These are phyloP conservation scores for Dacryopinax primogenitus DNA, from an alignment of 768 basidiomycete species.

Conservation along the genomic window DNA sequence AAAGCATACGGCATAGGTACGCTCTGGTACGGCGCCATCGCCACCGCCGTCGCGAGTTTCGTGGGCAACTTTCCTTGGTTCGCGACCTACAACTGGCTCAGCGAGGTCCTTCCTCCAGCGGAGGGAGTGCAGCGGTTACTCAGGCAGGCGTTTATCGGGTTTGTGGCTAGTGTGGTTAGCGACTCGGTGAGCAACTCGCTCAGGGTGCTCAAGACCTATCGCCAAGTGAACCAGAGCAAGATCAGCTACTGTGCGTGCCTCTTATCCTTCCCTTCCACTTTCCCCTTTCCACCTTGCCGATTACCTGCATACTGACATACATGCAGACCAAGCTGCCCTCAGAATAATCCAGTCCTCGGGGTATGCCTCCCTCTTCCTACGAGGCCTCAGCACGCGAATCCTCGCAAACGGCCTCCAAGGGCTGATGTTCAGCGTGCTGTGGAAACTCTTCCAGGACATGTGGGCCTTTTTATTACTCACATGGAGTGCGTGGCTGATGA, in stretches of 20 bases:
- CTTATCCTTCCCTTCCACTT: neutral
- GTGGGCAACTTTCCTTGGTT: conserved; percentile 91
- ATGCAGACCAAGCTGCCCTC: conserved; percentile 48
- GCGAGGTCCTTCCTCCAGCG: conserved; percentile 45
- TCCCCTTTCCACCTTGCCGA: neutral
- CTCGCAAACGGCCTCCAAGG: conserved; percentile 86
- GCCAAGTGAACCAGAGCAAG: conserved; percentile 73
- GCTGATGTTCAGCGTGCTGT: conserved; percentile 78
- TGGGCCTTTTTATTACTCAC: conserved; percentile 29
- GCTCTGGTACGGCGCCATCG: conserved; percentile 83
- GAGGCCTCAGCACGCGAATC: conserved; percentile 81
- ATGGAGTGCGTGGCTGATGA: neutral
- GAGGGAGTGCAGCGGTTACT: conserved; percentile 45
- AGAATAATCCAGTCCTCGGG: conserved; percentile 69
- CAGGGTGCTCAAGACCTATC: conserved; percentile 87
- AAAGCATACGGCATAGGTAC: conserved; percentile 61
- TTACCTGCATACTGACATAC: neutral
- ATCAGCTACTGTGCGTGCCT: conserved; percentile 52
- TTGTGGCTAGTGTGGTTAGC: conserved; percentile 69
- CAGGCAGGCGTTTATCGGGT: conserved; percentile 85
- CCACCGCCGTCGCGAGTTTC: conserved; percentile 86
- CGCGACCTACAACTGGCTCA: conserved; percentile 70
- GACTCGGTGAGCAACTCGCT: conserved; percentile 82
- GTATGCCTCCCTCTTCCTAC: conserved; percentile 63
- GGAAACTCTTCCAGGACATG: conserved; percentile 85